A percentile compares a stretch with the other conserved stretches of the same genome.
Conservation (phyloP, 441 rosid genomes). For the Croton laevigatus region DNA sequence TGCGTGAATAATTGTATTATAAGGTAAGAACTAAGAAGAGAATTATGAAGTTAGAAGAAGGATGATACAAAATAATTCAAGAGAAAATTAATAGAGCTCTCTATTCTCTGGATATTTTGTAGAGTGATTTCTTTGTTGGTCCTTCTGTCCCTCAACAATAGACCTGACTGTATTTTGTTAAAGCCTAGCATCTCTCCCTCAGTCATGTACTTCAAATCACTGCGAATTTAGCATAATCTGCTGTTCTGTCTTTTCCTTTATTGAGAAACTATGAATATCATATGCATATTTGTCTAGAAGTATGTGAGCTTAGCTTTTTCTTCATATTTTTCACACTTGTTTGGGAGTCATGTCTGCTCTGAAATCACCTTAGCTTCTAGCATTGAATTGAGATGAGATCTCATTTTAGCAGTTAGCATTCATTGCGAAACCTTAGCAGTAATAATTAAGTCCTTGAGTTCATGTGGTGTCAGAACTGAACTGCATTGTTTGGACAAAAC, state of each 20-base stretch:
- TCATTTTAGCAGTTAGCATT: background rate
- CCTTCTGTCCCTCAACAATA: background rate
- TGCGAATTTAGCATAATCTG: background rate
- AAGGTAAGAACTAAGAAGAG: background rate
- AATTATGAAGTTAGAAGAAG: background rate
- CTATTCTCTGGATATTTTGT: background rate
- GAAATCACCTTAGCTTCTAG: background rate
- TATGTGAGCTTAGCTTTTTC: background rate
- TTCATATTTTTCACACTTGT: background rate
- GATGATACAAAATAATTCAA: background rate
- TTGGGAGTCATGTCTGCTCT: background rate
- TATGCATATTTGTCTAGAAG: background rate
- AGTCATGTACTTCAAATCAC: background rate
- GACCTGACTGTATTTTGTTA: background rate
- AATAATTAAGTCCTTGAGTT: background rate
- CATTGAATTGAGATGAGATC: background rate
- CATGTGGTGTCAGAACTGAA: background rate
- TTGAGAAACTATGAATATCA: background rate
- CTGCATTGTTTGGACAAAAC: slow-evolving; percentile 1
- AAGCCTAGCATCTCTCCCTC: background rate
- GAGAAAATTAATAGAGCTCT: background rate
- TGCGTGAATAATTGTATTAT: background rate
- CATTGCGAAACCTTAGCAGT: background rate
- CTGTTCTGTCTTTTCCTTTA: background rate
- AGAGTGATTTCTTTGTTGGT: background rate